Percentiles rank a stretch among this genome's conserved stretches.
Conservation (phyloP, 371 early-diverging fungal species). For the Mucor plumbeus region DNA sequence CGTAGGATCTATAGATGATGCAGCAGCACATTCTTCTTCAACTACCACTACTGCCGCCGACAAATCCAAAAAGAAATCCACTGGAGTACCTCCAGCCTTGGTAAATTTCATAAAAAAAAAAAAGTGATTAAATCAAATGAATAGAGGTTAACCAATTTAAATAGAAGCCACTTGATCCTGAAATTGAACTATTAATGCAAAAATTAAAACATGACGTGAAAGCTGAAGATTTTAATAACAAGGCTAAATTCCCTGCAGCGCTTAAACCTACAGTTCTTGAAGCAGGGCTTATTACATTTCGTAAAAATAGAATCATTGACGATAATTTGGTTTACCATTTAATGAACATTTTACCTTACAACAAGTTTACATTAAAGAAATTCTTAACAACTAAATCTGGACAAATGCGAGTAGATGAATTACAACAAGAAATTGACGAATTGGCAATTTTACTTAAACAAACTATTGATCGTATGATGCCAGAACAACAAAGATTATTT, state of each 20-base stretch:
- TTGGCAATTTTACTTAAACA: slow-evolving; percentile 33
- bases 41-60: neutral
- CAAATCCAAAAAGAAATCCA: neutral
- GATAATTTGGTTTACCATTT: slow-evolving; percentile 49
- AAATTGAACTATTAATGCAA: slow-evolving; percentile 34
- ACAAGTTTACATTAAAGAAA: slow-evolving; percentile 57
- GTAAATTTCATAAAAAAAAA: neutral
- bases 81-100: neutral
- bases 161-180: slow-evolving; percentile 40
- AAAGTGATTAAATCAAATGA: neutral
- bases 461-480: slow-evolving; percentile 45
- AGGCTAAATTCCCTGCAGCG: slow-evolving; percentile 51
- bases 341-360: slow-evolving; percentile 59
- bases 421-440: slow-evolving; percentile 45
- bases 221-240: slow-evolving; percentile 43
- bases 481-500: slow-evolving; percentile 37
- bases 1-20: neutral
- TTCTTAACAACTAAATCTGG: slow-evolving; percentile 49
- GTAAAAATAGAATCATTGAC: slow-evolving; percentile 42
- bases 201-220: slow-evolving; percentile 33
- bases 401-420: slow-evolving; percentile 40
- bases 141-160: neutral
- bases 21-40: neutral
- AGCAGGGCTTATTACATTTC: slow-evolving; percentile 46
- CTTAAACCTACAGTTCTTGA: slow-evolving; percentile 52